phyloP scores from a whole-genome alignment of 768 basidiomycete species.

The Suillus clintonianus region DNA sequence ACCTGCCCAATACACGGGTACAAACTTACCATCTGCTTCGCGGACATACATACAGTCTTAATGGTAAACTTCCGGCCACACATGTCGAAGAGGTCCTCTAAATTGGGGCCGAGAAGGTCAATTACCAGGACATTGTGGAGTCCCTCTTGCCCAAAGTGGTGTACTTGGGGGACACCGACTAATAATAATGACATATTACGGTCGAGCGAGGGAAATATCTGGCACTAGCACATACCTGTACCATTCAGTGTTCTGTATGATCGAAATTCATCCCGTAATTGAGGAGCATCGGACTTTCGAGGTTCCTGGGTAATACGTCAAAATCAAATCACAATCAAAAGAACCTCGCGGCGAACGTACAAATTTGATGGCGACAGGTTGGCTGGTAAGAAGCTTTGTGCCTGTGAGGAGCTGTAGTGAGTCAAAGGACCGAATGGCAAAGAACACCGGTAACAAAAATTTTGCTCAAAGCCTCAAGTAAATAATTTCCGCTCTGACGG shows the following conservation, averaged over 20 bases:
- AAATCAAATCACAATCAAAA: conserved; percentile 5
- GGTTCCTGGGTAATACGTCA: conserved; percentile 63
- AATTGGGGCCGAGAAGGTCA: conserved; percentile 94
- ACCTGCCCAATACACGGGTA: background rate
- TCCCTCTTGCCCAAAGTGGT: conserved; percentile 98
- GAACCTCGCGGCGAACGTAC: conserved; percentile 47
- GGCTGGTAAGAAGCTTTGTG: conserved; percentile 79
- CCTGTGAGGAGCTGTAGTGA: conserved; percentile 48
- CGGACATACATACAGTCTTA: conserved; percentile 99
- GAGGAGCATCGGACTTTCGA: conserved; percentile 96
- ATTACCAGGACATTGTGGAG: conserved; percentile 95
- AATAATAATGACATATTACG: conserved; percentile 11
- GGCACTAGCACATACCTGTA: conserved; percentile 62
- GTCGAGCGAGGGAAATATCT: conserved; percentile 15
- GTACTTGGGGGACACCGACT: conserved; percentile 98
- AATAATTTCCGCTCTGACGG: conserved; percentile 8
- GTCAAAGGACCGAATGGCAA: conserved; percentile 4
- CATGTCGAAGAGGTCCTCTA: conserved; percentile 99
- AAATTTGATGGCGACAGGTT: conserved; percentile 96
- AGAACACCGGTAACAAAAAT: background rate
- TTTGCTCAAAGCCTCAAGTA: background rate
- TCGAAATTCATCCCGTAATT: conserved; percentile 95
- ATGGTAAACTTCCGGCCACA: conserved; percentile 96
- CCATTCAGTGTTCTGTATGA: conserved; percentile 94
- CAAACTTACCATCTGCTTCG: conserved; percentile 91